Evolutionary conservation across 1,284 basidiomycete species (phyloP), one percentile per base, ranked within the genome.

Genomic region (Agroathelia rolfsii): DNA sequence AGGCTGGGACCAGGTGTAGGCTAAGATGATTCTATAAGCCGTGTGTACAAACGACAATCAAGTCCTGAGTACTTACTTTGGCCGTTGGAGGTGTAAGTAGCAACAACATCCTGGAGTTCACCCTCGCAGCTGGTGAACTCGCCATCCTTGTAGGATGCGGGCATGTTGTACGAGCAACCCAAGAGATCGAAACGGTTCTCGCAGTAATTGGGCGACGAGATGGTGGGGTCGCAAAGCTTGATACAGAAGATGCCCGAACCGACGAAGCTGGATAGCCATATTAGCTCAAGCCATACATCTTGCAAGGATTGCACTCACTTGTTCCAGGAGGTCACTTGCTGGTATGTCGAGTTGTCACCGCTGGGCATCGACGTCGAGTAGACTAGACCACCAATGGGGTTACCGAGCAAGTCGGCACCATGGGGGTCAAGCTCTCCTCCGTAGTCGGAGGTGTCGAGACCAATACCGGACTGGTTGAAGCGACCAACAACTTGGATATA

Each of bases 151-250:
- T 73, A 76, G 23, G 63, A 59, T 41, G 71, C 75, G n/a, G 79
- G 79, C 2, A 65, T 72, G 46, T 84, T 84, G 58, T 72, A 81
- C 7, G 46, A 50, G 46, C 80, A 84, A 0, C 81, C 81, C 36
- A 80, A 70, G 37, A 74, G 69, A 47, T 84, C 80, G 38, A 59
- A 72, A 34, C 69, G 62, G 55, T 80, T 71, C 43, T 76, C 59
- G 60, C 79, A 84, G 44, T 56, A 66, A 24, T 59, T 48, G 2
- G 61, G 59, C 8, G 64, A 67, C 38, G 72, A 62, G n/a, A 62
- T 47, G 18, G 58, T 47, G 1, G 75, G 76, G 43, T 82, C 75
- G 51, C 81, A 84, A 1, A 57, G 54, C 43, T 74, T 74, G 34
- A 72, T 42, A 46, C 72, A 74, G 51, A 74, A 74, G 3, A 37